Evolutionary conservation across 495 filamentous ascomycete species (phyloP).

Genomic region (Astrothelium macrocarpum): DNA sequence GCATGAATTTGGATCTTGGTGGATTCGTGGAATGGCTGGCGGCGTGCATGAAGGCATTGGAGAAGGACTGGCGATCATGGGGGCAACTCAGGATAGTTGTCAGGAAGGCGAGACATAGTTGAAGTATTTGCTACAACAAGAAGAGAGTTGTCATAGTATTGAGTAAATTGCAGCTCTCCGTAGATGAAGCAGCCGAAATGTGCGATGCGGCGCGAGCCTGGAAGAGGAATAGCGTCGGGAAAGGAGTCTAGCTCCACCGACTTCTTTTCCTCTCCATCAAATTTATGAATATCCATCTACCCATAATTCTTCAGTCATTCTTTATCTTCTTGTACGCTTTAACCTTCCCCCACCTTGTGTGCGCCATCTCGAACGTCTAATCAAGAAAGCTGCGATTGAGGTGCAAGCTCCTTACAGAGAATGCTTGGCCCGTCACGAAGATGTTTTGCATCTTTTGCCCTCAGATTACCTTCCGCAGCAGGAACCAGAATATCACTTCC

Average conservation of each 20-base stretch:
- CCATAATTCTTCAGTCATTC: conserved; percentile 3
- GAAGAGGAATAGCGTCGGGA: neutral
- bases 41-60: conserved; percentile 57
- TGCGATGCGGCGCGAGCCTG: neutral
- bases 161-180: neutral
- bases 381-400: neutral
- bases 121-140: neutral
- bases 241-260: neutral
- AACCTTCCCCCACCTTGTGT: neutral
- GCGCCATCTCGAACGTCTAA: neutral
- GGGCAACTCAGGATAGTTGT: neutral
- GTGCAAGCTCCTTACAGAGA: neutral
- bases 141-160: too few species aligned
- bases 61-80: conserved; percentile 42
- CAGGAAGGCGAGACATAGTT: neutral
- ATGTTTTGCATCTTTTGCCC: neutral
- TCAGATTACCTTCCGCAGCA: neutral
- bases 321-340: neutral
- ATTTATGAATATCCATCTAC: neutral
- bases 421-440: neutral
- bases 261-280: neutral
- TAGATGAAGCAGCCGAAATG: neutral
- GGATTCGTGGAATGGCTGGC: conserved; percentile 48
- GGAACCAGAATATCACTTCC: neutral
- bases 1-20: conserved; percentile 44